Evolutionary conservation across 164 flowering plant species (phyloP).

Genomic region (Dillenia suffruticosa): DNA sequence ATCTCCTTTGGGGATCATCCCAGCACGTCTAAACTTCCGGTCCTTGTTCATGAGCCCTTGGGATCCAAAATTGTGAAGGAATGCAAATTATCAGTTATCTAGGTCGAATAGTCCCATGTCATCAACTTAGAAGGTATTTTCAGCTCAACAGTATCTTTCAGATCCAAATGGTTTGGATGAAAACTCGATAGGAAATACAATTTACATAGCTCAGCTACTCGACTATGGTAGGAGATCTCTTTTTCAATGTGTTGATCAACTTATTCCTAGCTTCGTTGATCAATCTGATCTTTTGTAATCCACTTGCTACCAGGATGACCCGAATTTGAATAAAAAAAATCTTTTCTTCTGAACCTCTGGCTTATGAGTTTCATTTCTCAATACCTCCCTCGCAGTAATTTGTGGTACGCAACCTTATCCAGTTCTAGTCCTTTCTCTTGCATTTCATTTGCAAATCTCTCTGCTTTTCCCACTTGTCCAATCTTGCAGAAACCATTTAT

Average conservation of each 20-base stretch:
- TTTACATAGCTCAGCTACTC: no score
- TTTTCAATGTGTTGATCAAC: conserved; percentile 35
- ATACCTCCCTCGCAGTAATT: conserved; percentile 43
- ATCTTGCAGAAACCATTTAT: conserved; percentile 50
- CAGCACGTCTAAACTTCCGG: no score
- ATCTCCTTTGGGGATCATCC: no score
- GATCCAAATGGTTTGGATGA: no score
- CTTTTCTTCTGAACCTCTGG: conserved; percentile 44
- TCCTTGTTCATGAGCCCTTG: no score
- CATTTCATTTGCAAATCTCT: conserved; percentile 46
- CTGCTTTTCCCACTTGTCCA: conserved; percentile 47
- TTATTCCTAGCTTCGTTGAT: conserved; percentile 43
- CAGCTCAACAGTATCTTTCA: no score
- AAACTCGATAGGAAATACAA: no score
- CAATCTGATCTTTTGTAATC: conserved; percentile 32
- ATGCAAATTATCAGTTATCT: no score
- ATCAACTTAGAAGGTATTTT: no score
- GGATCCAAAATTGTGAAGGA: no score
- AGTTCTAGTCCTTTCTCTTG: conserved; percentile 45
- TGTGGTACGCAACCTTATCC: conserved; percentile 36
- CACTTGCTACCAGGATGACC: conserved; percentile 25
- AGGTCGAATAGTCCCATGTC: no score
- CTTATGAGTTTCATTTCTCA: conserved; percentile 44
- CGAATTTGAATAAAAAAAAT: conserved; percentile 31
- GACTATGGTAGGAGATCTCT: conserved; percentile 28